A percentile compares a stretch with the other conserved stretches of the same genome.
These are phyloP conservation scores for Heritiera littoralis DNA, from an alignment of 345 rosid species.

Conservation along the genomic window DNA sequence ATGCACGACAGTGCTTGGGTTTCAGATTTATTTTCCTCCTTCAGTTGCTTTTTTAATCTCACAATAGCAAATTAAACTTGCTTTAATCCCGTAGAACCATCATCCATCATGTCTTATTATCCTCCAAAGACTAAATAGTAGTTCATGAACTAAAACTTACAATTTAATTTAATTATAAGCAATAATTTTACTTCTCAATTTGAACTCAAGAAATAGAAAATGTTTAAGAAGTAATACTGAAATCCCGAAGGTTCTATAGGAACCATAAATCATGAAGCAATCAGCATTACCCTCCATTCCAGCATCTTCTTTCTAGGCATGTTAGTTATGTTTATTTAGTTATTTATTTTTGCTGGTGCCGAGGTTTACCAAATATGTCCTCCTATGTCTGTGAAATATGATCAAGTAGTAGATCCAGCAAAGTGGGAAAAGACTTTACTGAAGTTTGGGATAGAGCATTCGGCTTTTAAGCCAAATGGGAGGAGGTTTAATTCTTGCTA, in stretches of 20 bases:
- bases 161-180: neutral
- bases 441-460: neutral
- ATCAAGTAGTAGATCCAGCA: neutral
- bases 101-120: neutral
- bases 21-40: neutral
- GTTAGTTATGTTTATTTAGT: neutral
- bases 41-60: neutral
- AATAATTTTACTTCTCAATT: neutral
- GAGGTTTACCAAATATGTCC: neutral
- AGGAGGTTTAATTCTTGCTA: neutral
- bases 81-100: neutral
- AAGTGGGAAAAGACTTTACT: neutral
- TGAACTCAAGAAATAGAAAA: neutral
- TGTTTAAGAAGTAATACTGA: neutral
- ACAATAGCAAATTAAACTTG: neutral
- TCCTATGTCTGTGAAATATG: neutral
- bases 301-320: slow-evolving; percentile 1
- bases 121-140: neutral
- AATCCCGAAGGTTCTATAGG: neutral
- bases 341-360: neutral
- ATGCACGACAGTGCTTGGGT: neutral
- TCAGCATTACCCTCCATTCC: neutral
- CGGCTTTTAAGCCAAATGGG: neutral
- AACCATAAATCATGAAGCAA: neutral
- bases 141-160: neutral